Evolutionary conservation across 352 stramenopile genomes (phyloP).

Genomic region (Pythium brassicae): DNA sequence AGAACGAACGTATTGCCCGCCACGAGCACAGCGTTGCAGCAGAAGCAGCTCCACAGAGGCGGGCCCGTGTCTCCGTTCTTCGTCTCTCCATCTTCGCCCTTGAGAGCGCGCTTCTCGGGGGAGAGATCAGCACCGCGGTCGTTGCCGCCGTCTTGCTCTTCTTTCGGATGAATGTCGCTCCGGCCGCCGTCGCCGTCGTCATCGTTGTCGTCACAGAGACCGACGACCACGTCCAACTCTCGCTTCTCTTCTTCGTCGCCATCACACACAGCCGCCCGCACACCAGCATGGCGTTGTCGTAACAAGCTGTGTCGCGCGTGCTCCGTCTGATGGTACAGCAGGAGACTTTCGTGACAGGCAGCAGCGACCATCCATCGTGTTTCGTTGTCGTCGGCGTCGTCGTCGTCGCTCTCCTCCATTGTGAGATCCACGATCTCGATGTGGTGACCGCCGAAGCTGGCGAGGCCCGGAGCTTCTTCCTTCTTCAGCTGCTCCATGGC

Average conservation of each 20-base stretch:
- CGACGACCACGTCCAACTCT: not conserved
- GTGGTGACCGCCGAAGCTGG: not conserved
- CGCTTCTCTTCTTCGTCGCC: not conserved
- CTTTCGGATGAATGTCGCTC: not conserved
- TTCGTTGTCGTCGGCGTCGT: not conserved
- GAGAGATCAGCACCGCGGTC: no score
- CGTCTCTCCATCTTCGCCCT: no score
- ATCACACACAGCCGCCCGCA: not conserved
- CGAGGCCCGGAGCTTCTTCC: no score
- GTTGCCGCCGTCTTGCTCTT: not conserved
- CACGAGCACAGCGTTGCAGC: no score
- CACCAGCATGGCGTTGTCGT: not conserved
- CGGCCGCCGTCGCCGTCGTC: not conserved
- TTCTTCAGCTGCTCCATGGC: no score
- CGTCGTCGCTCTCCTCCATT: not conserved
- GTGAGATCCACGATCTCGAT: not conserved
- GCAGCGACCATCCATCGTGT: not conserved
- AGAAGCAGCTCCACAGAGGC: no score
- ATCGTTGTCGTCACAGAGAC: not conserved
- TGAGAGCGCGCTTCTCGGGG: no score
- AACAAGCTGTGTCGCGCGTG: not conserved
- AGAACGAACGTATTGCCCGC: no score
- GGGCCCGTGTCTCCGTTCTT: no score
- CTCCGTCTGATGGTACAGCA: not conserved
- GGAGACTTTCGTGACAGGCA: not conserved